Percentiles rank a stretch among this genome's conserved stretches.
These are phyloP conservation scores for Saccharomycopsis sp. DNA, from an alignment of 805 yeast genomes.

Conservation along the genomic window DNA sequence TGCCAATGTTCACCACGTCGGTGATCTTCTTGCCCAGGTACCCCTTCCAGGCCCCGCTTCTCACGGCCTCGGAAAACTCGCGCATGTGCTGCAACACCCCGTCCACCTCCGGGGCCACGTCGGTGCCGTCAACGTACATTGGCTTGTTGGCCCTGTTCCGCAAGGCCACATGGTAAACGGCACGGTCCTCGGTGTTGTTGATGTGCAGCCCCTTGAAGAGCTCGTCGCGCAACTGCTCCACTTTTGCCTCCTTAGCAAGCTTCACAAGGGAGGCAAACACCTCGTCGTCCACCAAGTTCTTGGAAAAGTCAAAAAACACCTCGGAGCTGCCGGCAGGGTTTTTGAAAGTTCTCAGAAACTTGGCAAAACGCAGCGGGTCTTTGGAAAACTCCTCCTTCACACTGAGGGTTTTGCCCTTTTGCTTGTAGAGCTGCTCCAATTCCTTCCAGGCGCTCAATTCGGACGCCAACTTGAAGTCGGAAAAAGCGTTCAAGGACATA, in stretches of 20 bases:
- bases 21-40: slow-evolving; percentile 91
- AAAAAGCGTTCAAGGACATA: slow-evolving; percentile 27
- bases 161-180: slow-evolving; percentile 93
- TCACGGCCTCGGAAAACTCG: slow-evolving; percentile 81
- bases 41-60: slow-evolving; percentile 95
- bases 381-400: slow-evolving; percentile 69
- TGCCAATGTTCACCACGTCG: slow-evolving; percentile 94
- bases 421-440: slow-evolving; percentile 61
- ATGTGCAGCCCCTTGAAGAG: slow-evolving; percentile 91
- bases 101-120: slow-evolving; percentile 89
- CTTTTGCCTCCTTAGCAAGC: slow-evolving; percentile 85
- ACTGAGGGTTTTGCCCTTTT: slow-evolving; percentile 59
- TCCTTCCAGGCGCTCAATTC: slow-evolving; percentile 81
- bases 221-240: slow-evolving; percentile 77
- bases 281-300: slow-evolving; percentile 86
- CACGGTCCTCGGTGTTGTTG: slow-evolving; percentile 93
- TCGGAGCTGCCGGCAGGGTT: slow-evolving; percentile 75
- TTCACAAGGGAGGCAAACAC: slow-evolving; percentile 56
- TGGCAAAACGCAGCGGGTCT: slow-evolving; percentile 68
- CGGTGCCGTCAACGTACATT: slow-evolving; percentile 81
- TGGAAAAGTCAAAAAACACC: slow-evolving; percentile 90
- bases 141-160: slow-evolving; percentile 83
- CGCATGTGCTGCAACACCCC: slow-evolving; percentile 91
- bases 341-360: slow-evolving; percentile 65
- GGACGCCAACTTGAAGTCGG: slow-evolving; percentile 50